Percentiles rank a stretch among this genome's conserved stretches.
These are phyloP conservation scores for Ceratocystis papillata DNA, from an alignment of 2,329 filamentous ascomycete genomes.

Conservation along the genomic window DNA sequence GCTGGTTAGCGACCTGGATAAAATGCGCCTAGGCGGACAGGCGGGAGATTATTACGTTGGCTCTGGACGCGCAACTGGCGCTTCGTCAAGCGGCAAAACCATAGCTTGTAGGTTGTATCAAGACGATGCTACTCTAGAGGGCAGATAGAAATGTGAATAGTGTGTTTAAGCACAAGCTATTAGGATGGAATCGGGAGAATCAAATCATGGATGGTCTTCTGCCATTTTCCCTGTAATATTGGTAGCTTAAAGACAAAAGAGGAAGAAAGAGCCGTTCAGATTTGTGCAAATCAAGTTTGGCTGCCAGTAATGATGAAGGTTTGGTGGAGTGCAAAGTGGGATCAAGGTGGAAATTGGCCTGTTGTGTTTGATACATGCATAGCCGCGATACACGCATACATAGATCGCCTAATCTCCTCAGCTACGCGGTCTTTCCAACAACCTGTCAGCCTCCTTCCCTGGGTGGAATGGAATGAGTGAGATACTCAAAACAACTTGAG, in stretches of 20 bases:
- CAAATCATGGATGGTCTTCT: neutral
- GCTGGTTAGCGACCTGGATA: slow-evolving; percentile 4
- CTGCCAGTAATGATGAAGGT: neutral
- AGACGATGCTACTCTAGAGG: neutral
- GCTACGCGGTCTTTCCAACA: slow-evolving; percentile 4
- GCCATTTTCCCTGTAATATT: slow-evolving; percentile 4
- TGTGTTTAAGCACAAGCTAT: neutral
- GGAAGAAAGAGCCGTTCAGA: neutral
- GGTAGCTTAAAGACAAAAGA: neutral
- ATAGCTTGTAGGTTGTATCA: slow-evolving; percentile 8
- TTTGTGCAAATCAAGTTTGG: neutral
- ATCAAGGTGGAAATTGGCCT: neutral
- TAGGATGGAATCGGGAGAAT: neutral
- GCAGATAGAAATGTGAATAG: neutral
- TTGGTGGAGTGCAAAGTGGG: slow-evolving; percentile 14
- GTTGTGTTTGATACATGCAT: neutral
- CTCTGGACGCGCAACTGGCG: slow-evolving; percentile 31
- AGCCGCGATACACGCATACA: slow-evolving; percentile 2
- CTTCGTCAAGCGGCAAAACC: slow-evolving; percentile 21
- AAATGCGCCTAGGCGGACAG: neutral
- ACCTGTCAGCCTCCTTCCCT: slow-evolving; percentile 11
- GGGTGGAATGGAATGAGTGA: neutral
- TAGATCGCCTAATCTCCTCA: slow-evolving; percentile 7
- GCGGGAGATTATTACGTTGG: slow-evolving; percentile 35
- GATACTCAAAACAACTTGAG: neutral